Conservation (phyloP, 129 eudicot species). For the Kitagawia praeruptora region DNA sequence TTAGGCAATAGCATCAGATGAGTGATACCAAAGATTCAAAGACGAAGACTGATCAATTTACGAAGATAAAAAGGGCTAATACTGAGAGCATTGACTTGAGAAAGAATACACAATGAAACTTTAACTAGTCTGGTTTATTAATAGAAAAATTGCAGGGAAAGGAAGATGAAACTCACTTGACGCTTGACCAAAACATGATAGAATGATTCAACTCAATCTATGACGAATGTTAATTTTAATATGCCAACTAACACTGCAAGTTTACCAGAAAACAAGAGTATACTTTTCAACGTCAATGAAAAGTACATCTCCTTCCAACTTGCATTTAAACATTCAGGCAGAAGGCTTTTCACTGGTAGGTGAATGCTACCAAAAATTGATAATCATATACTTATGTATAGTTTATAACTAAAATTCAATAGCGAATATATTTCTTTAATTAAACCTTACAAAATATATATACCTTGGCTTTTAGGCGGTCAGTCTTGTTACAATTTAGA, state of each 20-base stretch:
- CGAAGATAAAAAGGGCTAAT: not conserved
- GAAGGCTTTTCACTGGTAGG: not conserved
- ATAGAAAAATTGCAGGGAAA: not conserved
- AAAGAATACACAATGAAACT: not conserved
- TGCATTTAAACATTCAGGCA: not conserved
- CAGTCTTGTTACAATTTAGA: too few relatives aligned
- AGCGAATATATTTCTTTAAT: too few relatives aligned
- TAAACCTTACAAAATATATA: too few relatives aligned
- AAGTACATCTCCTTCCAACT: not conserved
- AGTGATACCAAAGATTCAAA: not conserved
- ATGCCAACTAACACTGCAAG: not conserved
- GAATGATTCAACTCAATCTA: not conserved
- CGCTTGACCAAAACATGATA: not conserved
- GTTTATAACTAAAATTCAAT: too few relatives aligned
- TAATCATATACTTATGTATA: not conserved
- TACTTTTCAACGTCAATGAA: not conserved
- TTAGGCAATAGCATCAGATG: not conserved
- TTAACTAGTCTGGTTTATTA: not conserved
- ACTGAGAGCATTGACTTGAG: constrained; percentile 1
- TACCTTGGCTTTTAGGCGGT: too few relatives aligned
- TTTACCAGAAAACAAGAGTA: not conserved
- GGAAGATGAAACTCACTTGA: not conserved
- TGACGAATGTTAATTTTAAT: too few relatives aligned
- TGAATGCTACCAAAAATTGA: not conserved
- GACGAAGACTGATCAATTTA: not conserved